phyloP scores from a whole-genome alignment of 2,329 filamentous ascomycete species.

The Fusarium avenaceum region DNA sequence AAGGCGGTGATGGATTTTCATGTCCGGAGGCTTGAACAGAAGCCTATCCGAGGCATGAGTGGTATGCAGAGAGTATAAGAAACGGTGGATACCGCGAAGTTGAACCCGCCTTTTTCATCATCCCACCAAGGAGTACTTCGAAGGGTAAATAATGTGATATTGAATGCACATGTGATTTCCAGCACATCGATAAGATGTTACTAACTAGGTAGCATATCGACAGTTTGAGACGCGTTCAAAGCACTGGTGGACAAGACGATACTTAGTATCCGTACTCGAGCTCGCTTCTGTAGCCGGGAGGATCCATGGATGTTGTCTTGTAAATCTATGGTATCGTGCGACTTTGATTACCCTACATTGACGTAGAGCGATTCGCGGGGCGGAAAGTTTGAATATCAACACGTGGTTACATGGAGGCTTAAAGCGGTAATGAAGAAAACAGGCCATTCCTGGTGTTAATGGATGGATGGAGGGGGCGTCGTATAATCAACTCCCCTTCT shows the following conservation, averaged over 20 bases:
- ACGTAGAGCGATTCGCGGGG: constrained; percentile 15
- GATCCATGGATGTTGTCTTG: constrained; percentile 24
- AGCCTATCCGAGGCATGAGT: constrained; percentile 18
- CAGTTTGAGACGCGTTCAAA: background rate
- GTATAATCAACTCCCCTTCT: constrained; percentile 33
- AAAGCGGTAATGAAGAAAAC: constrained; percentile 28
- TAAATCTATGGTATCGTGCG: constrained; percentile 35
- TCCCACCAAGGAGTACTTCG: constrained; percentile 1
- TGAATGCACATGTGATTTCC: constrained; percentile 16
- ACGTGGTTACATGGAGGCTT: constrained; percentile 41
- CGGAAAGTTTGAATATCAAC: constrained; percentile 43
- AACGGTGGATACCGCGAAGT: constrained; percentile 1
- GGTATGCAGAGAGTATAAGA: constrained; percentile 9
- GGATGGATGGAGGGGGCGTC: constrained; percentile 3
- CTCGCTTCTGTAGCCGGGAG: constrained; percentile 14
- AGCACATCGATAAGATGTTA: constrained; percentile 22
- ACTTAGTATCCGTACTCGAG: constrained; percentile 35
- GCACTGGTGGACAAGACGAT: background rate
- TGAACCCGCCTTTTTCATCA: constrained; percentile 12
- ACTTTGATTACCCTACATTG: constrained; percentile 17
- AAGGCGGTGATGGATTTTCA: constrained; percentile 43
- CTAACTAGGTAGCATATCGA: background rate
- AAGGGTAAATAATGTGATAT: constrained; percentile 2
- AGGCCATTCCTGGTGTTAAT: constrained; percentile 28
- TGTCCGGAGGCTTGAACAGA: background rate